Evolutionary conservation across 2,329 filamentous ascomycete species (phyloP).

Genomic region (Aspergillus awamori): DNA sequence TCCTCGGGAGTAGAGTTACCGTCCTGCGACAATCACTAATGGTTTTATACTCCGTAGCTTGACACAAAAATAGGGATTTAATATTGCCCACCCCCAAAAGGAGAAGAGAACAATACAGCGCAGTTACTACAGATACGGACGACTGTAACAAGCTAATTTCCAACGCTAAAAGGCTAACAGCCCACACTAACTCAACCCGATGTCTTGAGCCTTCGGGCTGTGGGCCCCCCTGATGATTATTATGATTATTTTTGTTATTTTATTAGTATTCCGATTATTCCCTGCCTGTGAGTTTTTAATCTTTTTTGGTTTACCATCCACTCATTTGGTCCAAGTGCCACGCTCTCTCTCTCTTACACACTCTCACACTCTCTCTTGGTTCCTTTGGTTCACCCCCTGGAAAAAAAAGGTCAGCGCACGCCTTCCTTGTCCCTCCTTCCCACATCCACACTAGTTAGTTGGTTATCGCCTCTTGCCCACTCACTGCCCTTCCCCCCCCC

Average conservation of each 20-base stretch:
- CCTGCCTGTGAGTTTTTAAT: not conserved
- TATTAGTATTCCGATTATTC: constrained; percentile 7
- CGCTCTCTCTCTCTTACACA: not conserved
- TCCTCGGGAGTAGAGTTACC: too few relatives aligned
- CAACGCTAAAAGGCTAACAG: constrained; percentile 2
- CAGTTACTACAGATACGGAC: not conserved
- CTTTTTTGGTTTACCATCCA: constrained; percentile 8
- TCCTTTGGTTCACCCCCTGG: constrained; percentile 1
- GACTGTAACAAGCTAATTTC: constrained; percentile 4
- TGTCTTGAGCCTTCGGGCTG: not conserved
- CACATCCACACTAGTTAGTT: constrained; percentile 4
- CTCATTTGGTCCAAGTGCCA: constrained; percentile 10
- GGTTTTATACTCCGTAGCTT: not conserved
- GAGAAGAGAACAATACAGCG: not conserved
- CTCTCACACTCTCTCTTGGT: constrained; percentile 2
- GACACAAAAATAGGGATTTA: constrained; percentile 1
- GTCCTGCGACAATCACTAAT: too few relatives aligned
- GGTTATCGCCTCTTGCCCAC: not conserved
- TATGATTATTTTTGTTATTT: not conserved
- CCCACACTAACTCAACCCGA: not conserved
- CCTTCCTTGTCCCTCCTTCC: constrained; percentile 16
- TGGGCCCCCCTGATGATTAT: constrained; percentile 1
- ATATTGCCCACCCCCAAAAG: not conserved
- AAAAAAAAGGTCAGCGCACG: constrained; percentile 1
- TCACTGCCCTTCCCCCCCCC: constrained; percentile 11